Evolutionary conservation across 495 filamentous ascomycete genomes (phyloP), one percentile per base, ranked within the genome.

Genomic region (Penicillium robsamsonii): DNA sequence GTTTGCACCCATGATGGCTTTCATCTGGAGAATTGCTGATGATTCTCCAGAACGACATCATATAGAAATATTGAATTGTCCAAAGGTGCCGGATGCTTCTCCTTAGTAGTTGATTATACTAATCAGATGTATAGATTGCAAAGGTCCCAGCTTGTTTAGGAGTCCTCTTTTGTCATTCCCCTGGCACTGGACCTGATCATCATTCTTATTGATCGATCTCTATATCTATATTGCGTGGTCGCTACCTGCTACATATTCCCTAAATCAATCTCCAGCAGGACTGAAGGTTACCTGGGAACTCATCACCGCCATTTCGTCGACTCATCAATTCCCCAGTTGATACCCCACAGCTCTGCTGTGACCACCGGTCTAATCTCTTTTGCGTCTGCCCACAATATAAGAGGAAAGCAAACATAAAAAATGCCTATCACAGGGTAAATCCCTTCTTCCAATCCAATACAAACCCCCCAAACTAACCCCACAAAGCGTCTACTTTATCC

Each of bases 401-500:
- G 43, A 43, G 11, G 33, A 35, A 38, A 18, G 7, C 17, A 45
- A 44, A 33, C 48, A 48, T 30, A 37, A 55, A 61, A 45, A 42
- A 73, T 73, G 72, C 59, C 70, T 51, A 65, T 70, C 48, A 70
- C 69, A 46, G 69, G 70, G 69, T 72, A 73, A 47, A 48, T 9
- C 10, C 27, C 25, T 41, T 33, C 13, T 13, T 10, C 13, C 12
- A 35, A 3, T 18, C 13, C 25, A 6, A 24, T 3, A 29, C 4
- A 18, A 47, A 38, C 27, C 0, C 35, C 38, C 46, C 3, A 56
- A 49, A 47, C 38, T 56, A 60, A 52, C 22, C 22, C 11, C 2
- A 4, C 53, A 22, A 47, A 79, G 76, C 7, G 70, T 79, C 59
- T 77, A 72, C 64, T 78, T 78, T 63, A 74, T 77, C 50, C 76